Evolutionary conservation across 441 rosid genomes (phyloP).

Genomic region (Aleurites moluccanus): DNA sequence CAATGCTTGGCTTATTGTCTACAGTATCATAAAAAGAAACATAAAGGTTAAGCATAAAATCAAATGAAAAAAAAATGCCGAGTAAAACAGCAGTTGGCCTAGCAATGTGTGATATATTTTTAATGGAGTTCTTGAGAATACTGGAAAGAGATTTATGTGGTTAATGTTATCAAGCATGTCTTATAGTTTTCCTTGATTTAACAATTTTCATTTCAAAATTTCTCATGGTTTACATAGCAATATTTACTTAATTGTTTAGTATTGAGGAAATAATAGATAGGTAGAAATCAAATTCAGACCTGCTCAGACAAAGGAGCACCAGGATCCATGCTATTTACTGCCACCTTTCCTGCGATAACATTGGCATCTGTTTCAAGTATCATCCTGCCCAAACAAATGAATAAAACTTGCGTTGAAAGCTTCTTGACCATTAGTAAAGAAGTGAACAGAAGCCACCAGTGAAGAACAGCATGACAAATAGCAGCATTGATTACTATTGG

Average conservation of each 20-base stretch:
- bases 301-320: constrained; percentile 84
- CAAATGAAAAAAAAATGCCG: neutral
- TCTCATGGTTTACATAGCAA: neutral
- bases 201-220: neutral
- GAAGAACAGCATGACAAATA: neutral
- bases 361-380: constrained; percentile 84
- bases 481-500: neutral
- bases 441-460: neutral
- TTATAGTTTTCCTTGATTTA: neutral
- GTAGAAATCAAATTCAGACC: constrained; percentile 39
- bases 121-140: neutral
- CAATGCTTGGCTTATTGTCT: constrained; percentile 63
- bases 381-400: constrained; percentile 48
- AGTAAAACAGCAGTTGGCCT: neutral
- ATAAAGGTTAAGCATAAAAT: neutral
- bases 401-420: neutral
- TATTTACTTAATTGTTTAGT: neutral
- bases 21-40: constrained; percentile 21
- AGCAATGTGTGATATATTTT: neutral
- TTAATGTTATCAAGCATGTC: neutral
- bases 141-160: neutral
- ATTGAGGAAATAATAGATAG: neutral
- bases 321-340: constrained; percentile 74
- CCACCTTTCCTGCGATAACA: constrained; percentile 86
- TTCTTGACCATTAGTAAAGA: neutral